phyloP scores from a whole-genome alignment of 768 basidiomycete genomes.

The Pleurotus cornucopiae region DNA sequence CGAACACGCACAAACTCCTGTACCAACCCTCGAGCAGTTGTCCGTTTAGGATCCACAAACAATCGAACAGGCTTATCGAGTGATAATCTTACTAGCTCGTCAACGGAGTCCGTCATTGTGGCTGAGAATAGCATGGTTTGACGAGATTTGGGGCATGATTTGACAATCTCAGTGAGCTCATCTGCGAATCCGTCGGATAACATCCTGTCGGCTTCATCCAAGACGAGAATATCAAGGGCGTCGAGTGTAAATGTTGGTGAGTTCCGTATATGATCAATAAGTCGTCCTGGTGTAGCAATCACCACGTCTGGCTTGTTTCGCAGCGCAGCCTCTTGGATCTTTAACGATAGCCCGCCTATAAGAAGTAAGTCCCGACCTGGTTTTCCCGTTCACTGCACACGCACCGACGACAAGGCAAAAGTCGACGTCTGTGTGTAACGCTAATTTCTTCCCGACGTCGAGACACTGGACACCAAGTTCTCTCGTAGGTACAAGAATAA shows the following conservation, averaged over 20 bases:
- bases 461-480: slow-evolving; percentile 96
- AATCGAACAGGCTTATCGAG: slow-evolving; percentile 90
- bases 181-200: slow-evolving; percentile 93
- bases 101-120: slow-evolving; percentile 97
- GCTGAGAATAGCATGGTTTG: slow-evolving; percentile 99
- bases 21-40: slow-evolving; percentile 77
- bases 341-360: slow-evolving; percentile 86
- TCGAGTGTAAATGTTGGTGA: slow-evolving; percentile 92
- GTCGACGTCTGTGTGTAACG: slow-evolving; percentile 82
- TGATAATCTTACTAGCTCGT: slow-evolving; percentile 89
- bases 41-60: slow-evolving; percentile 92
- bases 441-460: slow-evolving; percentile 84
- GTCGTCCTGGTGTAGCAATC: slow-evolving; percentile 94
- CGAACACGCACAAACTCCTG: slow-evolving; percentile 96
- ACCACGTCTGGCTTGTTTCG: slow-evolving; percentile 89
- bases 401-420: slow-evolving; percentile 91
- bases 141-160: slow-evolving; percentile 78
- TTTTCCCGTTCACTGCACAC: slow-evolving; percentile 15
- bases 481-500: slow-evolving; percentile 90
- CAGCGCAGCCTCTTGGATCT: slow-evolving; percentile 83
- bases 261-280: slow-evolving; percentile 97
- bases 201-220: slow-evolving; percentile 99
- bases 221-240: slow-evolving; percentile 86
- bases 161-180: slow-evolving; percentile 91
- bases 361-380: not conserved